Conservation (phyloP, 108 stramenopile genomes). For the Pseudonitzschia multiseries region DNA sequence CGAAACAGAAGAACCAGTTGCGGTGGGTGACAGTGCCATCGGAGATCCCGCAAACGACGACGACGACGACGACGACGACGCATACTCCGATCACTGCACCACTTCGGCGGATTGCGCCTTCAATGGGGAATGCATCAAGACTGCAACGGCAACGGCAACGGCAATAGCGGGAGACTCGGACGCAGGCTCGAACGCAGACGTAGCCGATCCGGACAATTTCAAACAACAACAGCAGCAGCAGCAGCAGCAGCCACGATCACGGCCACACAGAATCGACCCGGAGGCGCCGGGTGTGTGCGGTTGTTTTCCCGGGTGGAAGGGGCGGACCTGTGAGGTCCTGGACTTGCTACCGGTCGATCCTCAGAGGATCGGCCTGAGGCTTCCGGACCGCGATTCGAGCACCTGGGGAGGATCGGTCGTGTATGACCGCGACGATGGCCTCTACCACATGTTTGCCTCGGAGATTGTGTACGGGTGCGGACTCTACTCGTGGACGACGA, state of each 20-base stretch:
- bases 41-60: not conserved
- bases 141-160: not conserved
- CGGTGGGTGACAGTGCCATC: too few relatives aligned
- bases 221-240: not conserved
- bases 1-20: too few relatives aligned
- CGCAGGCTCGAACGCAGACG: too few relatives aligned
- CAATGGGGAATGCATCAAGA: conserved; percentile 32
- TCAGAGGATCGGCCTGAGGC: conserved; percentile 9
- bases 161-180: too few relatives aligned
- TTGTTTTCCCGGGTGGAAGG: conserved; percentile 32
- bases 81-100: conserved; percentile 16
- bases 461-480: conserved; percentile 29
- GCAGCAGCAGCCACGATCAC: not conserved
- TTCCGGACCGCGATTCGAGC: conserved; percentile 23
- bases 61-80: too few relatives aligned
- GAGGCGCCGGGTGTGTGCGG: conserved; percentile 18
- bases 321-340: conserved; percentile 23
- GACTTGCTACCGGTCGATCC: conserved; percentile 25
- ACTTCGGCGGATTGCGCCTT: conserved; percentile 35
- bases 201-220: too few relatives aligned
- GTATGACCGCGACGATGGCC: not conserved
- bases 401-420: conserved; percentile 36
- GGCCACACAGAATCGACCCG: conserved; percentile 5
- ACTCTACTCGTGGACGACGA: conserved; percentile 28
- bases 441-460: conserved; percentile 38